phyloP scores from a whole-genome alignment of 352 stramenopile species.

The Phytophthora boehmeriae region DNA sequence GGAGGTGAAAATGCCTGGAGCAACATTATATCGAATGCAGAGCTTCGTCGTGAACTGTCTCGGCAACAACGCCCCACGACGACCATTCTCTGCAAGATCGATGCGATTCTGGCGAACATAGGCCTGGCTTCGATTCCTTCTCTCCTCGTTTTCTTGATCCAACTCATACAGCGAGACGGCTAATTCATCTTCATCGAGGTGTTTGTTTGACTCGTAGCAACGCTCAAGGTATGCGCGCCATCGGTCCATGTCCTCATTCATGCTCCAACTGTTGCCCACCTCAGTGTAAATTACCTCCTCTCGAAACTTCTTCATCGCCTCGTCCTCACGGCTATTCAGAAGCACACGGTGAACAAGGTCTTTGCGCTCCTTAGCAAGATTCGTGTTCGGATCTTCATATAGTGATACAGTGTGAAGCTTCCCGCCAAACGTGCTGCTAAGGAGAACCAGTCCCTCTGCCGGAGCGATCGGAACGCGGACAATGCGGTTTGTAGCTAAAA shows the following conservation, averaged over 20 bases:
- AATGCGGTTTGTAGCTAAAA: constrained; percentile 70
- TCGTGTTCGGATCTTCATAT: constrained; percentile 70
- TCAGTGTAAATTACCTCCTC: constrained; percentile 81
- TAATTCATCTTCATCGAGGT: constrained; percentile 52
- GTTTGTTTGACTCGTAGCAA: constrained; percentile 55
- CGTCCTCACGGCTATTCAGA: constrained; percentile 52
- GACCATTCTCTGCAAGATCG: constrained; percentile 39
- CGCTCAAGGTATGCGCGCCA: constrained; percentile 69
- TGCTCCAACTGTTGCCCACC: constrained; percentile 56
- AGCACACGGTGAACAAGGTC: constrained; percentile 66
- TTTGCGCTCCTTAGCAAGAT: constrained; percentile 56
- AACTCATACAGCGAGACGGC: constrained; percentile 40
- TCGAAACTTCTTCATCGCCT: constrained; percentile 64
- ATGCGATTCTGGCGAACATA: constrained; percentile 62
- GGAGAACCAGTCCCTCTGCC: constrained; percentile 86
- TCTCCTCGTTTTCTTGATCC: constrained; percentile 37
- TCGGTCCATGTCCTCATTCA: constrained; percentile 49
- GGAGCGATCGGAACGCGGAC: constrained; percentile 89
- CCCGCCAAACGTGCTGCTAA: constrained; percentile 81
- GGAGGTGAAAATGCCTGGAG: constrained; percentile 76
- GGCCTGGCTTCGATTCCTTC: constrained; percentile 49
- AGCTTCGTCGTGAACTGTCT: constrained; percentile 83
- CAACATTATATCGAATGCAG: constrained; percentile 70
- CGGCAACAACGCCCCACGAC: constrained; percentile 58
- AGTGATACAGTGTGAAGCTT: constrained; percentile 83